Evolutionary conservation across 2,329 filamentous ascomycete genomes (phyloP).

Genomic region (Huntiella omanensis): DNA sequence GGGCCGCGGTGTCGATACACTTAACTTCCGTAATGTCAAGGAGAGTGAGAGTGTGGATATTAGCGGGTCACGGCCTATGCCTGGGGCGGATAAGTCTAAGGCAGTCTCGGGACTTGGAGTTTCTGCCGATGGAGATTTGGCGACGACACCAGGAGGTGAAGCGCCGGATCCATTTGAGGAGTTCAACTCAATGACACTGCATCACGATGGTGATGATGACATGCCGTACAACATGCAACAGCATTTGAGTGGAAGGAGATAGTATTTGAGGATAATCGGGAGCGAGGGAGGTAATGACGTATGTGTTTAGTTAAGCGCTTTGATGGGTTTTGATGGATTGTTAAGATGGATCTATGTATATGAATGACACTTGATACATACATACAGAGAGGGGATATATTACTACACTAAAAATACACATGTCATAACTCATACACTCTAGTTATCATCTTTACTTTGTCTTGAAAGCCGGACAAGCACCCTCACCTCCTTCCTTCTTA

Average conservation of each 20-base stretch:
- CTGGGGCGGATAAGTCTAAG: slow-evolving; percentile 8
- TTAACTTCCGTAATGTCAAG: slow-evolving; percentile 97
- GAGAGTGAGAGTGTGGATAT: slow-evolving; percentile 92
- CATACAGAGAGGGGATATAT: not conserved
- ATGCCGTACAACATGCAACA: slow-evolving; percentile 16
- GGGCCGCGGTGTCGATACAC: slow-evolving; percentile 74
- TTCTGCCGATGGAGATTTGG: slow-evolving; percentile 21
- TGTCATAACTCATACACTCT: not conserved
- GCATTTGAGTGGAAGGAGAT: slow-evolving; percentile 14
- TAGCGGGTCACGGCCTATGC: slow-evolving; percentile 34
- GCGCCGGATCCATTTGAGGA: slow-evolving; percentile 84
- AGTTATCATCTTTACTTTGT: not conserved
- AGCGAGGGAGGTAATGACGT: not conserved
- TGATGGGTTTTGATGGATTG: not conserved
- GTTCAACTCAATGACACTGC: slow-evolving; percentile 94
- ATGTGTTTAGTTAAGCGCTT: not conserved
- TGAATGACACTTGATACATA: not conserved
- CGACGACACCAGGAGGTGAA: slow-evolving; percentile 74
- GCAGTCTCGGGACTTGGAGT: not conserved
- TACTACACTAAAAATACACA: not conserved
- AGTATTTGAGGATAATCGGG: not conserved
- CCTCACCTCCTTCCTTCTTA: slow-evolving; percentile 4
- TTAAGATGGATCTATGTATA: not conserved
- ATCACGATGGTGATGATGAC: slow-evolving; percentile 80
- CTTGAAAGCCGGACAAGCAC: slow-evolving; percentile 10